Evolutionary conservation across 208 protist genomes (phyloP).

Genomic region (Acanthamoeba triangularis): DNA sequence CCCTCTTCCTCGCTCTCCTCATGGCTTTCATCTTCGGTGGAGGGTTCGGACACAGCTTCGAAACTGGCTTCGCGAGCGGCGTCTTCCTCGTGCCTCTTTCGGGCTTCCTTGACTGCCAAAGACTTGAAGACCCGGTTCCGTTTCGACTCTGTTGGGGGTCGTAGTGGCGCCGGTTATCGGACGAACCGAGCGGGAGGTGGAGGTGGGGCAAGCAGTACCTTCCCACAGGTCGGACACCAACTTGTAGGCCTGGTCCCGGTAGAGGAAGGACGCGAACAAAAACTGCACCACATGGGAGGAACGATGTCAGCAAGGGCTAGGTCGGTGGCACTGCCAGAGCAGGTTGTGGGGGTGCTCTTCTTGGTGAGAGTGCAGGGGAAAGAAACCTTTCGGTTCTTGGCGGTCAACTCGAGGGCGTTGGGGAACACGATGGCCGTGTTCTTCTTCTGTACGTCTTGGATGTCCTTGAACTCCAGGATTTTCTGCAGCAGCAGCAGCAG

Average conservation of each 20-base stretch:
- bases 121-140: neutral
- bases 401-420: constrained; percentile 33
- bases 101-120: neutral
- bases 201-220: neutral
- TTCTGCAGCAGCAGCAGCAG: neutral
- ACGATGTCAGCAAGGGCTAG: neutral
- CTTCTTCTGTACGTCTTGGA: constrained; percentile 5
- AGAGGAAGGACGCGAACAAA: constrained; percentile 60
- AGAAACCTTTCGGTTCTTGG: constrained; percentile 41
- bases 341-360: neutral
- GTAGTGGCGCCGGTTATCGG: neutral
- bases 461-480: constrained; percentile 63
- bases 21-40: neutral
- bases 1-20: neutral
- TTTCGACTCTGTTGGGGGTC: neutral
- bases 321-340: neutral
- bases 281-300: neutral
- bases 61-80: neutral
- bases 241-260: constrained; percentile 74
- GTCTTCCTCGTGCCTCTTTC: neutral
- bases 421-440: constrained; percentile 76
- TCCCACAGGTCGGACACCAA: constrained; percentile 12
- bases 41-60: neutral
- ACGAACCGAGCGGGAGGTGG: neutral
- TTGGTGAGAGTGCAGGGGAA: neutral